Base-by-base conservation (phyloP, 768 basidiomycete genomes). In the Podaxis pistillaris region DNA sequence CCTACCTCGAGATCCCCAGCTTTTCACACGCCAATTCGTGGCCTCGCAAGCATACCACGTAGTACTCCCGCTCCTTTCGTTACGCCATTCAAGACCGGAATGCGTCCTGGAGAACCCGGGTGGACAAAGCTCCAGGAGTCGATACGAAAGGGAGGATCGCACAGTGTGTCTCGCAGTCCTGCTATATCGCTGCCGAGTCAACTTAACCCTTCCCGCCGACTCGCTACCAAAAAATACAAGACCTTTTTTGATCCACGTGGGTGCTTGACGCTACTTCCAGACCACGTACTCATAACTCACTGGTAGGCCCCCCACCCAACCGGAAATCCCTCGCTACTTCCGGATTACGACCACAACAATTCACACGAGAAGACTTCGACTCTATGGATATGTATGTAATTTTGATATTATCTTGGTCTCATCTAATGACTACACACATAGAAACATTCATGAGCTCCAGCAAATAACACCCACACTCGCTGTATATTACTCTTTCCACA, bases 81-180 rank as follows among this genome's bases (percentile, higher is more conserved):
- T 6, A 88, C 87, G 1, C 87, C 87, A 0, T 89, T 90, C 70
- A 90, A 88, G 67, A 58, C 72, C 4, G 82, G 81, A 28, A 76
- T 82, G 75, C 75, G 74, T 64, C 81, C 82, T 51, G 76, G 76
- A 40, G 77, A 81, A 64, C 71, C 75, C 51, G 80, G 78, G 22
- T 71, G 73, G 52, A 57, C 67, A 7, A 67, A 66, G 55, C 72
- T 76, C 41, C 63, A 69, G 56, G 67, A 69, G 46, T 59, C 68
- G 44, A 40, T 55, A 60, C 11, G 36, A 58, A 17, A 75, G 64
- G 64, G 60, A 22, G 24, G 22, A 37, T 12, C 47, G 15, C 54
- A 50, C 8, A 40, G 30, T 13, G 22, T 41, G 1, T 22, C 37
- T 46, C 52, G 41, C 24, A 37, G 17, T 13, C 33, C 41, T 1